These are phyloP conservation scores for Litsea cubeba DNA, from an alignment of 164 flowering plant genomes.

Conservation along the genomic window DNA sequence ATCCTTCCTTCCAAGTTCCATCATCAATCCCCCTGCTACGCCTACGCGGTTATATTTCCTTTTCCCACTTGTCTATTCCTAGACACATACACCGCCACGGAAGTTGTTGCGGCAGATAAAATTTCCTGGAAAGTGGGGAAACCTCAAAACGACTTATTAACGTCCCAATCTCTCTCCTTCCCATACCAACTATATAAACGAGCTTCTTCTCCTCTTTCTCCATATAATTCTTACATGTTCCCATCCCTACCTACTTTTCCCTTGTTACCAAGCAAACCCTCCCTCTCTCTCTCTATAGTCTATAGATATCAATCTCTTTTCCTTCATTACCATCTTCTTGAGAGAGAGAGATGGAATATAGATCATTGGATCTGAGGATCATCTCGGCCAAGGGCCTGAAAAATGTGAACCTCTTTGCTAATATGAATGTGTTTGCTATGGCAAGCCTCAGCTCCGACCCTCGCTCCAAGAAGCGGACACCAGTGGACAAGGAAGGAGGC, in stretches of 20 bases:
- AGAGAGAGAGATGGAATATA: constrained; percentile 16
- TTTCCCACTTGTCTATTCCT: too few species aligned
- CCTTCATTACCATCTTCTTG: too few species aligned
- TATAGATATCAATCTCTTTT: not conserved
- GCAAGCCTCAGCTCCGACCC: constrained; percentile 20
- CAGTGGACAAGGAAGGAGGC: constrained; percentile 31
- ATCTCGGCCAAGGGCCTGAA: constrained; percentile 30
- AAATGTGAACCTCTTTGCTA: constrained; percentile 23
- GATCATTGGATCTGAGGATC: constrained; percentile 23
- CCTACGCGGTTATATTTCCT: too few species aligned
- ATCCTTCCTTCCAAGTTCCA: too few species aligned
- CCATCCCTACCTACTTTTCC: not conserved
- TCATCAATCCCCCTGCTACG: too few species aligned
- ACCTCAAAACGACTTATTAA: not conserved
- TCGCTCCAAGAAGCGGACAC: constrained; percentile 17
- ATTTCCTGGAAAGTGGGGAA: too few species aligned
- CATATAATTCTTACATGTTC: not conserved
- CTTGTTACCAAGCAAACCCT: not conserved
- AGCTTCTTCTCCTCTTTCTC: not conserved
- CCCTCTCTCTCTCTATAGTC: not conserved
- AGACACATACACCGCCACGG: too few species aligned
- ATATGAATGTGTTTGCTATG: constrained; percentile 30
- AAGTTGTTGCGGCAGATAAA: too few species aligned
- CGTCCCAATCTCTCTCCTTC: not conserved
- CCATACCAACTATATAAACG: too few species aligned